Base-by-base conservation (phyloP, 1,139 yeast genomes). In the Spencermartinsiella ligniputridi region DNA sequence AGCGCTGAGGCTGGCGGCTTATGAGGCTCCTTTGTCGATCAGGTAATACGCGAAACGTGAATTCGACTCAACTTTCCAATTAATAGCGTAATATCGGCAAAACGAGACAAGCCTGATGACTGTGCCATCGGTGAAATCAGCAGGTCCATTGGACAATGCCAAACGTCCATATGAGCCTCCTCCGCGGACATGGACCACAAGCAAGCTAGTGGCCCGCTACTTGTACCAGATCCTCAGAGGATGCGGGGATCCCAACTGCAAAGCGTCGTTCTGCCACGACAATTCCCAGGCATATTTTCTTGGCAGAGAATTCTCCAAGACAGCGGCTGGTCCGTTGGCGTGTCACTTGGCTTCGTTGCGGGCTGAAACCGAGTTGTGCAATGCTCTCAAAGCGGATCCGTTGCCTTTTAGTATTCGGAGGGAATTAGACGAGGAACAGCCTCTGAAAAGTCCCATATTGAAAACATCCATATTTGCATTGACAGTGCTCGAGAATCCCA, bases 191-290 rank as follows among this genome's bases (percentile, higher is more conserved):
- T n/a, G 12, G 32, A 6, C 13, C 6, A 9, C 32, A 6, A 27
- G n/a, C 32, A 27, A 27, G 15, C 16, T 50, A 3, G 41, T 45
- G 4, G 48, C 52, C 5, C 40, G 52, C 27, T 57, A 56, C 39
- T 24, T 50, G 2, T 52, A 47, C 36, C 61, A 57, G 47, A 46
- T 56, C 21, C 38, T 47, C 1, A 33, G 20, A 2, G 61, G 61
- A 6, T 57, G 61, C 40, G 48, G 42, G 6, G 51, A 52, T 36
- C 19, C 37, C 3, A 25, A 27, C 1, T 57, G 61, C 39, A 22
- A 39, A 3, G 29, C 45, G 13, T 49, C 53, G 17, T 56, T 49
- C 37, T 57, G 61, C 35, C 41, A 39, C 33, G 35, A 40, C 19
- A 50, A 48, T 27, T 40, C 42, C 18, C 41, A 44, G 27, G 29